These are phyloP conservation scores for Buxus sempervirens DNA, from an alignment of 164 flowering plant genomes.

Conservation along the genomic window DNA sequence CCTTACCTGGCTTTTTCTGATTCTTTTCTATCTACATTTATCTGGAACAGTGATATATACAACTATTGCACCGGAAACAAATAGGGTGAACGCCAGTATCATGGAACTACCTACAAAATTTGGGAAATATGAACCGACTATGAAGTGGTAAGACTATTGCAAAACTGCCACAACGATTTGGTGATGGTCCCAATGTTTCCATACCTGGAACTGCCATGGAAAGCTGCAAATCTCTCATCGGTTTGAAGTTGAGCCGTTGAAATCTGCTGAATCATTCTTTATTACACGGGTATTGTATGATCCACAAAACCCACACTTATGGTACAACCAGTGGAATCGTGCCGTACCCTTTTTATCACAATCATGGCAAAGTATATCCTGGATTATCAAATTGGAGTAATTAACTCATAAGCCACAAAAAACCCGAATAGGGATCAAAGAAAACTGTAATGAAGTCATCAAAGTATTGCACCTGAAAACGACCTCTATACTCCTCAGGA, in stretches of 20 bases:
- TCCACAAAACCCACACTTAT: constrained; percentile 76
- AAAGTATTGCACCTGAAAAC: constrained; percentile 75
- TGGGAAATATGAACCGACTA: too few species aligned
- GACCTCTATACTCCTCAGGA: constrained; percentile 81
- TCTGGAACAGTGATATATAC: too few species aligned
- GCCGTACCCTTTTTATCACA: constrained; percentile 69
- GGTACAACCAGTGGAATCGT: constrained; percentile 88
- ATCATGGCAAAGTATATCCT: constrained; percentile 90
- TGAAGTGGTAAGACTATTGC: too few species aligned
- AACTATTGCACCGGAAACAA: too few species aligned
- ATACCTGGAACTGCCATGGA: neutral
- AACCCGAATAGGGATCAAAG: too few species aligned
- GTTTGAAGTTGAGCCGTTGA: constrained; percentile 30
- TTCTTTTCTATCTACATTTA: too few species aligned
- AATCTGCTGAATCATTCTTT: constrained; percentile 32
- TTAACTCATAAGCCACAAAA: too few species aligned
- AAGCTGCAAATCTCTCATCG: neutral
- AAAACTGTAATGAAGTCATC: too few species aligned
- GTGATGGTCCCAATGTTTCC: constrained; percentile 18
- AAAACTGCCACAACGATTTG: neutral
- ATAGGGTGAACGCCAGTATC: too few species aligned
- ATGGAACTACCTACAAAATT: too few species aligned
- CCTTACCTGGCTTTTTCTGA: too few species aligned
- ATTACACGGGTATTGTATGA: constrained; percentile 85
- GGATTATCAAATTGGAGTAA: constrained; percentile 17